Percentiles rank a stretch among this genome's conserved stretches.
Evolutionary conservation across 2,329 filamentous ascomycete genomes (phyloP).

Genomic region (Aspergillus hortae): DNA sequence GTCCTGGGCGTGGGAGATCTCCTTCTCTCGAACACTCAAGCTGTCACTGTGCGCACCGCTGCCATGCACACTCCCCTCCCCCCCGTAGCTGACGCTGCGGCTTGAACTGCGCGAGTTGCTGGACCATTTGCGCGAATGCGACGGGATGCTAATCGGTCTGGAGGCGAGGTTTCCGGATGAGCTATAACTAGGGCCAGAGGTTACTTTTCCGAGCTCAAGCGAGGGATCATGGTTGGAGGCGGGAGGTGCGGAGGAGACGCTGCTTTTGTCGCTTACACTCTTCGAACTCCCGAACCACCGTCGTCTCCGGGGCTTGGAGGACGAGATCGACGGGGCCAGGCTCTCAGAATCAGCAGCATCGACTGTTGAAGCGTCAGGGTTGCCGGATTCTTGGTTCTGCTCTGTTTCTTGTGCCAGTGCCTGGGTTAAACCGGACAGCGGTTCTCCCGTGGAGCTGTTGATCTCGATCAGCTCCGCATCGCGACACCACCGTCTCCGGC

Average conservation of each 20-base stretch:
- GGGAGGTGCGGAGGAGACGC: constrained; percentile 17
- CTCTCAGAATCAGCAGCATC: constrained; percentile 26
- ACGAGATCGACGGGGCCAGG: constrained; percentile 22
- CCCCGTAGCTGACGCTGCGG: constrained; percentile 15
- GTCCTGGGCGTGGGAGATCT: constrained; percentile 40
- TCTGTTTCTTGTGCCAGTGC: constrained; percentile 22
- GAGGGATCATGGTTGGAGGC: constrained; percentile 18
- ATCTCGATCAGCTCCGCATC: constrained; percentile 92
- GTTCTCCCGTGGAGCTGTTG: constrained; percentile 41
- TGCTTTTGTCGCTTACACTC: constrained; percentile 28
- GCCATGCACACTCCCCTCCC: constrained; percentile 20
- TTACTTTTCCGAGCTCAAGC: constrained; percentile 22
- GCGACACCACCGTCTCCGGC: constrained; percentile 90
- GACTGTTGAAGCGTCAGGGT: constrained; percentile 15
- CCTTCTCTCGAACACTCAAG: constrained; percentile 34
- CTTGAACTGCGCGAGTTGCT: constrained; percentile 19
- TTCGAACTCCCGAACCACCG: constrained; percentile 37
- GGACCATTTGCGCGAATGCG: constrained; percentile 23
- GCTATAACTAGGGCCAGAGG: constrained; percentile 16
- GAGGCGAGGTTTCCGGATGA: constrained; percentile 17
- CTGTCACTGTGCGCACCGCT: constrained; percentile 28
- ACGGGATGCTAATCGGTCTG: constrained; percentile 30
- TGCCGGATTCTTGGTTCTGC: constrained; percentile 15
- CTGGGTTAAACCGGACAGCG: constrained; percentile 31
- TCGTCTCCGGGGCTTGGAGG: constrained; percentile 30